A percentile compares a stretch with the other conserved stretches of the same genome.
phyloP scores from a whole-genome alignment of 768 basidiomycete species.

The Podaxis sp. region DNA sequence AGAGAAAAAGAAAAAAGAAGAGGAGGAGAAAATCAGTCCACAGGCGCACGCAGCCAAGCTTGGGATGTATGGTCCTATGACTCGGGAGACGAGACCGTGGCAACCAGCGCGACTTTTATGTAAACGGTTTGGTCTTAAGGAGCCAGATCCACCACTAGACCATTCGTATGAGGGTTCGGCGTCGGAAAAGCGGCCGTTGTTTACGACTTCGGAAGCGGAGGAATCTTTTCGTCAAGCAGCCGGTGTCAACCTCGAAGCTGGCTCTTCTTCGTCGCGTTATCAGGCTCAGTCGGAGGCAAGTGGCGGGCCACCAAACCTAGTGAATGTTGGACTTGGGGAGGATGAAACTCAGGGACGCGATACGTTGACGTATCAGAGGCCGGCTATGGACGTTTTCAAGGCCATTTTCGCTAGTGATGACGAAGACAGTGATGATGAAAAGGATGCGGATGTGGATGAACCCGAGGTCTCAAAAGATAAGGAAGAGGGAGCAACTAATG shows the following conservation, averaged over 20 bases:
- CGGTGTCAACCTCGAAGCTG: not conserved
- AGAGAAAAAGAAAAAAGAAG: slow-evolving; percentile 37
- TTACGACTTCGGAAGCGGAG: slow-evolving; percentile 24
- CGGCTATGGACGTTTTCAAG: slow-evolving; percentile 92
- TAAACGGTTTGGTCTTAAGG: slow-evolving; percentile 91
- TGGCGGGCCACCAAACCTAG: slow-evolving; percentile 53
- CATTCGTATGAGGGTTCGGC: slow-evolving; percentile 24
- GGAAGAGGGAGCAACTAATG: slow-evolving; percentile 17
- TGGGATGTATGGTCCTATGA: slow-evolving; percentile 90
- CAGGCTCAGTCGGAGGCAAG: slow-evolving; percentile 9
- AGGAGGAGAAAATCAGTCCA: slow-evolving; percentile 65
- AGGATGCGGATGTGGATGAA: slow-evolving; percentile 30
- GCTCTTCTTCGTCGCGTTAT: not conserved
- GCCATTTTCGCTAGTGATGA: slow-evolving; percentile 97
- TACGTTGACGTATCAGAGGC: slow-evolving; percentile 84
- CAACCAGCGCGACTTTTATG: slow-evolving; percentile 84
- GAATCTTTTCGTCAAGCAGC: slow-evolving; percentile 11
- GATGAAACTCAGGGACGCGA: slow-evolving; percentile 89
- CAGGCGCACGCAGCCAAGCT: slow-evolving; percentile 77
- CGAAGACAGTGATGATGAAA: slow-evolving; percentile 79
- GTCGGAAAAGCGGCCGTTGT: slow-evolving; percentile 18
- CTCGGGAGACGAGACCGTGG: slow-evolving; percentile 73
- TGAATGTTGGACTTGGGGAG: slow-evolving; percentile 88
- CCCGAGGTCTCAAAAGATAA: slow-evolving; percentile 25
- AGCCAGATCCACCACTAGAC: slow-evolving; percentile 67